Conservation (phyloP, 2,329 filamentous ascomycete species). For the Cephalotrichum gorgonifer region DNA sequence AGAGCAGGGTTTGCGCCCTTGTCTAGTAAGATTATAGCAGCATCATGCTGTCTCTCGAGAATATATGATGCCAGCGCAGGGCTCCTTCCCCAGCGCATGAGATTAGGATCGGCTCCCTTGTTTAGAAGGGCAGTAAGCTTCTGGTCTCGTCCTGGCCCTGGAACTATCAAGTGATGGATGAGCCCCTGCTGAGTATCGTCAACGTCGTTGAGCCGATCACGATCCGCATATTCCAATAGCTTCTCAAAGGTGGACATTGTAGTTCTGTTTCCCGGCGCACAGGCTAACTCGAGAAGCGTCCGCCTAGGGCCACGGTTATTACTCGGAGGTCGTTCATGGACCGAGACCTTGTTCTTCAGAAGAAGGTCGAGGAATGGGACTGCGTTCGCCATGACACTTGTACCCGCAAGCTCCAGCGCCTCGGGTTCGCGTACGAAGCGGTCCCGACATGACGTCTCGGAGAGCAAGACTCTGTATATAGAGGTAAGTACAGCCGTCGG, state of each 20-base stretch:
- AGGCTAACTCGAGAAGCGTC: slow-evolving; percentile 1
- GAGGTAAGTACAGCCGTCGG: neutral
- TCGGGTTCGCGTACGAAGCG: neutral
- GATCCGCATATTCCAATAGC: neutral
- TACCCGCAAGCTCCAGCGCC: neutral
- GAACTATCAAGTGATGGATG: slow-evolving; percentile 1
- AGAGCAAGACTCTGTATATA: neutral
- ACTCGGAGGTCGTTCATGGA: neutral
- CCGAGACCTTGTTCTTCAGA: slow-evolving; percentile 1
- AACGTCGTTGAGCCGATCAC: neutral
- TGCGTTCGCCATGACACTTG: neutral
- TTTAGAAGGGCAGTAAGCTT: slow-evolving; percentile 2
- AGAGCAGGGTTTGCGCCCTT: slow-evolving; percentile 7
- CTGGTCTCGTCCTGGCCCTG: neutral
- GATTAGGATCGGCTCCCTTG: slow-evolving; percentile 1
- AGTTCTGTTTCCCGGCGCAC: neutral
- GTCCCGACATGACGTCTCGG: neutral
- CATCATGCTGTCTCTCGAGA: slow-evolving; percentile 7
- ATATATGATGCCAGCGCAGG: slow-evolving; percentile 9
- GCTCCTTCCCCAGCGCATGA: neutral
- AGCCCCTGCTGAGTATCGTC: slow-evolving; percentile 1
- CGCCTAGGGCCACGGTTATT: neutral
- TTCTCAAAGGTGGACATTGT: slow-evolving; percentile 1
- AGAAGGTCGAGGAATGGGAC: neutral
- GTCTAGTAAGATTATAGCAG: slow-evolving; percentile 5